Base-by-base conservation (phyloP, 176 grass and related monocot genomes). In the Panicum miliaceum region DNA sequence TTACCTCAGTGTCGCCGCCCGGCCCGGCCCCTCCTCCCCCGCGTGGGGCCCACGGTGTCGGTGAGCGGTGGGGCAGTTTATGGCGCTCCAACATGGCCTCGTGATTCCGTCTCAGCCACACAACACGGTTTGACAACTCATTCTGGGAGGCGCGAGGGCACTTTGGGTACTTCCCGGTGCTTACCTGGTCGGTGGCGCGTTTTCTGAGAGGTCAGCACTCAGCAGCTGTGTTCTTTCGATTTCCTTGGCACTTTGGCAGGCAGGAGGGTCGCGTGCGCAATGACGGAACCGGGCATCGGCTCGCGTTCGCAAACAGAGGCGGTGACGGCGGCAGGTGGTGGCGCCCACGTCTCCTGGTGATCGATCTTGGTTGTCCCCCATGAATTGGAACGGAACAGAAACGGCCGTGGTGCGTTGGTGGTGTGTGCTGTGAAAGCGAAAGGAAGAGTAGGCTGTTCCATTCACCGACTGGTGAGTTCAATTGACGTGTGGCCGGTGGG, bases 1-100 rank as follows among this genome's bases (percentile, higher is more conserved):
- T 69, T 14, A 15, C 61, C 42, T 41, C 60, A 14, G 48, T 6
- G 29, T n/a, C 46, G 7, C 16, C 53, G 11, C n/a, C 16, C 43
- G 41, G 41, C 42, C 8, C 43, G 14, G 48, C 45, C 45, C 10
- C 43, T 46, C 43, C 43, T 1, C 43, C 11, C 15, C 6, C 65
- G 26, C 5, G 86, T 68, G 76, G 82, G 35, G 18, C 87, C 82
- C 12, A 9, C 40, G 8, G 42, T 85, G 82, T 81, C 87, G 82
- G 82, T 89, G 82, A 68, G 76, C 18, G 76, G 75, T 79, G 75
- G 46, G 80, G 70, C 23, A 26, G 67, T 77, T 80, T 74, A 35
- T 71, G 68, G n/a, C n/a, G 13, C n/a, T 5, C 66, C 80, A 60
- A 37, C 66, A 51, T 76, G 37, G 62, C 48, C 72, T 52, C 66